These are phyloP conservation scores for Clarireedia sp. DNA, from an alignment of 2,329 filamentous ascomycete species.

Conservation along the genomic window DNA sequence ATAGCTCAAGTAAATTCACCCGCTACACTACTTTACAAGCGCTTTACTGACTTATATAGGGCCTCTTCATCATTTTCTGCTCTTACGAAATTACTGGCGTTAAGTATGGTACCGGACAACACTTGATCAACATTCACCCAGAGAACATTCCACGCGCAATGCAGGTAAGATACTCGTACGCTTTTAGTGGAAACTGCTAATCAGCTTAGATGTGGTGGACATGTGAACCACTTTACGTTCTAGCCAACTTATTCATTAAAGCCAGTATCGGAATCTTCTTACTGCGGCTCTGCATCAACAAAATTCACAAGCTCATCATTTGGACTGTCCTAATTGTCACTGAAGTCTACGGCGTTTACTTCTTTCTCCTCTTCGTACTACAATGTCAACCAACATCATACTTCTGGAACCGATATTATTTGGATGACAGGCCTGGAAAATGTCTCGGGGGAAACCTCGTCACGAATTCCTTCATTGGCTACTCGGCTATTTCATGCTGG, in stretches of 20 bases:
- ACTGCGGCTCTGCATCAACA: constrained; percentile 29
- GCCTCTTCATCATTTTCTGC: not conserved
- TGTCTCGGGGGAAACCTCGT: constrained; percentile 25
- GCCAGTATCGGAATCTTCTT: constrained; percentile 34
- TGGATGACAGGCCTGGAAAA: constrained; percentile 20
- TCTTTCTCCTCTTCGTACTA: constrained; percentile 21
- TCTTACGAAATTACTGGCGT: not conserved
- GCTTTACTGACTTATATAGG: not conserved
- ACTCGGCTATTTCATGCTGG: constrained; percentile 21
- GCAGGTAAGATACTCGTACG: not conserved
- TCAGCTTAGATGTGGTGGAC: constrained; percentile 29
- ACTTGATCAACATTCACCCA: not conserved
- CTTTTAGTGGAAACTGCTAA: too few species aligned
- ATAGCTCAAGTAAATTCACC: not conserved
- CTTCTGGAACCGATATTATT: constrained; percentile 31
- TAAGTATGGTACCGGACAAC: not conserved
- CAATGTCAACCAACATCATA: constrained; percentile 26
- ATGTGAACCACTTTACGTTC: constrained; percentile 32
- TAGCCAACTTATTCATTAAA: constrained; percentile 33
- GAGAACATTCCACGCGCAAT: not conserved
- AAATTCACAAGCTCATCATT: not conserved
- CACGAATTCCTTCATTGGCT: constrained; percentile 20
- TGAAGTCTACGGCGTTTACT: constrained; percentile 29
- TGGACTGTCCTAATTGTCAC: constrained; percentile 29
- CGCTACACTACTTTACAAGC: not conserved